These are phyloP conservation scores for Chalciporus piperatus DNA, from an alignment of 768 basidiomycete species.

Conservation along the genomic window DNA sequence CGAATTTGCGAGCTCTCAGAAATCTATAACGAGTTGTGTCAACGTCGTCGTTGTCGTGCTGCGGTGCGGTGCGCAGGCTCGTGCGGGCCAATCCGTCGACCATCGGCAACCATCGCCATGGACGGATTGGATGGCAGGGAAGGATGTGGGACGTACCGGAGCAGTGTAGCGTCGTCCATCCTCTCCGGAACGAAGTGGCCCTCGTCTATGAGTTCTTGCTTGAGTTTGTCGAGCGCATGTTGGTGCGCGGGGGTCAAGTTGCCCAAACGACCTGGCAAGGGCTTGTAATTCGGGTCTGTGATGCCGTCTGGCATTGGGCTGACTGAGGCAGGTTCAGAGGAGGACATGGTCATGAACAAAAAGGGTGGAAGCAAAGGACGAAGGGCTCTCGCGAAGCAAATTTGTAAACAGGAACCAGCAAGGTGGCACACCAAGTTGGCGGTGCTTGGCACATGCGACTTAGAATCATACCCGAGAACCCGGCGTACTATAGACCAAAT, in stretches of 20 bases:
- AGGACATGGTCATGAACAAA: slow-evolving; percentile 26
- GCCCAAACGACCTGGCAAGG: slow-evolving; percentile 73
- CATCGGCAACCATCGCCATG: slow-evolving; percentile 17
- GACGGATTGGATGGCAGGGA: background rate
- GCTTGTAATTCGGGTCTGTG: slow-evolving; percentile 63
- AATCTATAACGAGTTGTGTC: slow-evolving; percentile 54
- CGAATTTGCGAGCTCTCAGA: slow-evolving; percentile 90
- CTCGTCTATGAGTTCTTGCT: slow-evolving; percentile 58
- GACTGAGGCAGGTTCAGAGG: slow-evolving; percentile 42
- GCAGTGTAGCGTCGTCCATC: slow-evolving; percentile 68
- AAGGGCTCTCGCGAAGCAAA: background rate
- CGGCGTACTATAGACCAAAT: background rate
- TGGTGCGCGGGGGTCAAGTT: slow-evolving; percentile 66
- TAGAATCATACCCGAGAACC: background rate
- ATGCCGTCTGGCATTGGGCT: slow-evolving; percentile 56
- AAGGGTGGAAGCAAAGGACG: background rate
- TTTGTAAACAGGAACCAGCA: slow-evolving; percentile 16
- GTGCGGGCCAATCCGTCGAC: background rate
- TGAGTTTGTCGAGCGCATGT: slow-evolving; percentile 66
- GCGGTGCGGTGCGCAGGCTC: background rate
- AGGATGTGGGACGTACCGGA: slow-evolving; percentile 45
- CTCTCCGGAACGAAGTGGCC: slow-evolving; percentile 58
- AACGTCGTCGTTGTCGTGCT: background rate
- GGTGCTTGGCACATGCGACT: background rate
- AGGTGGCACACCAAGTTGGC: background rate